Evolutionary conservation across 176 grass and related monocot species (phyloP).

Genomic region (Melocanna baccifera): DNA sequence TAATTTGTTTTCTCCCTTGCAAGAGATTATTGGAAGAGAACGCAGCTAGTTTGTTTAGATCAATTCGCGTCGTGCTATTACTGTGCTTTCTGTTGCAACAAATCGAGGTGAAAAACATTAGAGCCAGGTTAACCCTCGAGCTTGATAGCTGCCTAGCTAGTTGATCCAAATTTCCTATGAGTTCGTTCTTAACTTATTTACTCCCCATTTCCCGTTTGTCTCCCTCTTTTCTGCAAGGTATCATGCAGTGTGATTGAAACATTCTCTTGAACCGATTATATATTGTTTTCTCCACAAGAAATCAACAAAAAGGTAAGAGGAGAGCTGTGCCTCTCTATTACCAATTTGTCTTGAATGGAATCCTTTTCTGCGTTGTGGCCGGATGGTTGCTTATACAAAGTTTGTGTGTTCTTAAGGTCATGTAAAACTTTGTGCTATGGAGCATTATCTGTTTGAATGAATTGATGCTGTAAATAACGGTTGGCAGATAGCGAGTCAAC

Average conservation of each 20-base stretch:
- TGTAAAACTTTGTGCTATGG: neutral
- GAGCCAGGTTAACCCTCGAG: neutral
- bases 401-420: neutral
- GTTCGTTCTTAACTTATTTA: neutral
- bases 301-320: neutral
- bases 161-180: neutral
- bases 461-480: neutral
- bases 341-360: neutral
- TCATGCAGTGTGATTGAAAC: neutral
- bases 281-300: neutral
- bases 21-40: neutral
- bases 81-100: neutral
- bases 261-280: neutral
- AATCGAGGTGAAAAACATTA: neutral
- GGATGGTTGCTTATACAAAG: neutral
- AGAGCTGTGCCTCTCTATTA: neutral
- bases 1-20: neutral
- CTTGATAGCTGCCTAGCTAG: neutral
- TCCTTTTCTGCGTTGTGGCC: neutral
- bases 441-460: neutral
- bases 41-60: neutral
- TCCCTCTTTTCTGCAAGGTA: neutral
- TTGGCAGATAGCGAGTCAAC: neutral
- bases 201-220: neutral
- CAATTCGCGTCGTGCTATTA: neutral